Evolutionary conservation across 805 yeast species (phyloP), one percentile per base, ranked within the genome.

Genomic region (Wickerhamiella domercqiae): DNA sequence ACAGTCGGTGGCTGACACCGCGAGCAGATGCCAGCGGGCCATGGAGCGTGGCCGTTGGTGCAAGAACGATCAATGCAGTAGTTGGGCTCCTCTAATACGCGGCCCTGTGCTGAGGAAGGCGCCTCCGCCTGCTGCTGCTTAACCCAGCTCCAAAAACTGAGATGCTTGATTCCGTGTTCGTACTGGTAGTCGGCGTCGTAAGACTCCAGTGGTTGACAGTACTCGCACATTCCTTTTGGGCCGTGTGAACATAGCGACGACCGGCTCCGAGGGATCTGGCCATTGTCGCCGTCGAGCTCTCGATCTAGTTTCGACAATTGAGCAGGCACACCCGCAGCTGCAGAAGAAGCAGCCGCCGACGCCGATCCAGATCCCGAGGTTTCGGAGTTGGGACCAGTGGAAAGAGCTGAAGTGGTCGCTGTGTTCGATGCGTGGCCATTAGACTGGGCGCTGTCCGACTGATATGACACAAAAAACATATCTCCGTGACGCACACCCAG

Each of bases 1-100:
- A 90, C 82, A 0, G 95, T 90, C 1, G 94, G 75, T 1, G 98
- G 97, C 57, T 87, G 97, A 59, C 98, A 87, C 57, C 84, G 82
- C 13, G 94, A 80, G 53, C 98, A 87, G 47, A 90, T 84, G 1
- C 96, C 95, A 37, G 63, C 68, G 1, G 98, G 97, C 83, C 94
- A 90, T 5, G 94, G 87, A 28, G 76, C 73, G 56, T 87, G 98
- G 0, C 94, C 94, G 30, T 72, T 66, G 0, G 65, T 67, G 54
- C 97, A 87, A 11, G 66, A 59, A 31, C 51, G 50, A 38, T 66
- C 63, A 21, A 87, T 81, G 37, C 62, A 59, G 54, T 68, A 90
- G 49, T 72, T 62, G 2, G 87, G 79, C 49, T 75, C 79, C 16
- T 75, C 68, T 11, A 50, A 39, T 5, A 29, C 34, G 14, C 30